Evolutionary conservation across 2,329 filamentous ascomycete species (phyloP).

Genomic region (Cercospora sp.): DNA sequence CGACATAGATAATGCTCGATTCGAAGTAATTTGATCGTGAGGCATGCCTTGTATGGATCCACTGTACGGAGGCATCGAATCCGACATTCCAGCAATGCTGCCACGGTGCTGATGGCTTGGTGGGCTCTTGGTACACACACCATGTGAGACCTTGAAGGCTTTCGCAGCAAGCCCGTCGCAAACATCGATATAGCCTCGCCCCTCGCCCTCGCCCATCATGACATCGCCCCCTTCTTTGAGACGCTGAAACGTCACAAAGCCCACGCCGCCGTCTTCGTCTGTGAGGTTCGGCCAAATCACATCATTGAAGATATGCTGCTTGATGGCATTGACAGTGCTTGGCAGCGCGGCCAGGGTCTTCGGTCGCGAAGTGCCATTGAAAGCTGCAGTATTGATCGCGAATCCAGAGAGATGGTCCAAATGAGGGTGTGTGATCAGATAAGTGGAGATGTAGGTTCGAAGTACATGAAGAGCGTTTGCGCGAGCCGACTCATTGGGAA

Average conservation of each 20-base stretch:
- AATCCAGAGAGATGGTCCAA: slow-evolving; percentile 91
- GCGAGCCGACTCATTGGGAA: slow-evolving; percentile 65
- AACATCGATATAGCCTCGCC: slow-evolving; percentile 81
- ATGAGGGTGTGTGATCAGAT: slow-evolving; percentile 95
- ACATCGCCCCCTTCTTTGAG: slow-evolving; percentile 86
- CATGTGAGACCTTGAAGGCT: slow-evolving; percentile 84
- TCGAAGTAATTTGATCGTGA: slow-evolving; percentile 24
- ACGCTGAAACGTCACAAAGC: slow-evolving; percentile 85
- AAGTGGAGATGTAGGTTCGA: slow-evolving; percentile 76
- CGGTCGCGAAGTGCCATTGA: slow-evolving; percentile 71
- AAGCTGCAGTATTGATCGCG: slow-evolving; percentile 86
- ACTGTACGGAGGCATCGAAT: slow-evolving; percentile 35
- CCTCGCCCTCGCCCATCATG: slow-evolving; percentile 75
- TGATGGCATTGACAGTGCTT: slow-evolving; percentile 87
- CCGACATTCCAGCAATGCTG: slow-evolving; percentile 44
- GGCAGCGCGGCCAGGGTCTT: slow-evolving; percentile 86
- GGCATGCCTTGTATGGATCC: slow-evolving; percentile 29
- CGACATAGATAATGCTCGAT: slow-evolving; percentile 32
- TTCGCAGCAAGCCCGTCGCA: slow-evolving; percentile 88
- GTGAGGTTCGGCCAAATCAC: slow-evolving; percentile 96
- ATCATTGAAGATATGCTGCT: slow-evolving; percentile 95
- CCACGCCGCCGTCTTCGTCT: slow-evolving; percentile 92
- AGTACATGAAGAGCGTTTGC: slow-evolving; percentile 83
- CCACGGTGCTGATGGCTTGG: slow-evolving; percentile 44
- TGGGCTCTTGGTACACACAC: slow-evolving; percentile 73